A percentile compares a stretch with the other conserved stretches of the same genome.
These are phyloP conservation scores for Yueomyces sinensis DNA, from an alignment of 805 yeast genomes.

Conservation along the genomic window DNA sequence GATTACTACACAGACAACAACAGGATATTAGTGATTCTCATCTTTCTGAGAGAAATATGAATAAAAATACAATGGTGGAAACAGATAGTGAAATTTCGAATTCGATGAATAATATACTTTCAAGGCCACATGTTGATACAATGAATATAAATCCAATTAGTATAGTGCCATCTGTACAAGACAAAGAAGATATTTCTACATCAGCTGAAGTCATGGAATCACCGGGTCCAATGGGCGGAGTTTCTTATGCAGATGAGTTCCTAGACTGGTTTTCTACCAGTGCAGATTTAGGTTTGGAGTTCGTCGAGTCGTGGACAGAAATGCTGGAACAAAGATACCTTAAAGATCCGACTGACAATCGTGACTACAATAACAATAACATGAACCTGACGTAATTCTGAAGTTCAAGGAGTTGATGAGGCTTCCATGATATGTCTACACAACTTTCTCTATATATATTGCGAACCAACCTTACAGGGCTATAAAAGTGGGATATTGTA, in stretches of 20 bases:
- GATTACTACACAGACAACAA: neutral
- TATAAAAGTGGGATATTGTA: too few relatives aligned
- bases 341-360: neutral
- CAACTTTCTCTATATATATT: too few relatives aligned
- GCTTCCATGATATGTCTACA: too few relatives aligned
- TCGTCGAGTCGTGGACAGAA: slow-evolving; percentile 70
- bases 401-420: too few relatives aligned
- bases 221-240: neutral
- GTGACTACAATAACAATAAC: too few relatives aligned
- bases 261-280: slow-evolving; percentile 39
- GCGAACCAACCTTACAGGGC: too few relatives aligned
- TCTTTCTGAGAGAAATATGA: too few relatives aligned
- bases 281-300: slow-evolving; percentile 40
- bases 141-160: neutral
- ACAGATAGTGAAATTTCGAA: neutral
- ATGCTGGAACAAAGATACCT: slow-evolving; percentile 57
- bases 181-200: too few relatives aligned
- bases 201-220: neutral
- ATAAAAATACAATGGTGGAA: neutral
- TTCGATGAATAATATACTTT: neutral
- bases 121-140: neutral
- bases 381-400: too few relatives aligned
- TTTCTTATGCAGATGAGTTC: slow-evolving; percentile 18
- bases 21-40: neutral
- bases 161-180: neutral